Base-by-base conservation (phyloP, 2,329 filamentous ascomycete species). In the Exophiala bonariae region DNA sequence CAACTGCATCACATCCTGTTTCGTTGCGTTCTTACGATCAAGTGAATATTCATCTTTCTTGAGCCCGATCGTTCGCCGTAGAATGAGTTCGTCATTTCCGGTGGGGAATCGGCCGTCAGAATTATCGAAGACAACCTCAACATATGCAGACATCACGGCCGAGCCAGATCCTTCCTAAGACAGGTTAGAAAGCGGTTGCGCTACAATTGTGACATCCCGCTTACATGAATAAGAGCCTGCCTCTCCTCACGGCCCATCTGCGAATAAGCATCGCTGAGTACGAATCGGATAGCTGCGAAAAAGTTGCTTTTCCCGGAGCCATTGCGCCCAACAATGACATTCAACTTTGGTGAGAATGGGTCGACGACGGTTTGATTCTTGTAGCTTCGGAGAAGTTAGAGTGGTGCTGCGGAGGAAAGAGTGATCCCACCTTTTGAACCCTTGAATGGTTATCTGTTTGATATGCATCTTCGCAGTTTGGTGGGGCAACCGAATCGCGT, bases 391-490 rank as follows among this genome's bases (percentile, higher is more conserved):
- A 16, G 4, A 11, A 17, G 9, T 23, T 36, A 56, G 36, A 40
- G 36, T 22, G 49, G 18, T 8, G 11, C 65, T 45, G n/a, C 11
- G 13, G 16, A 7, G 8, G 11, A 30, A 4, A 59, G 35, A 8
- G 31, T 40, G 18, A 19, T 23, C 71, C 59, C 70, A 95, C 90
- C 90, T 96, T 75, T 99, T 99, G 76, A 99, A 99, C 83, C 93
- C 93, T 71, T 99, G 93, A 67, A 99, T 97, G 70, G 96, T 97
- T 70, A 97, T 96, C 76, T 99, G 93, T 72, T 99, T 99, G 80
- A 99, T 96, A 77, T 95, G 93, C 91, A 96, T 96, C 61, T n/a
- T n/a, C n/a, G n/a, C n/a, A n/a, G n/a, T n/a, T n/a, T n/a, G n/a
- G 67, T 78, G 68, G 56, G 53, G 50, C 11, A 28, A 22, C 47